A percentile compares a stretch with the other conserved stretches of the same genome.
phyloP scores from a whole-genome alignment of 1,284 basidiomycete genomes.

The Takashimella koratensis region DNA sequence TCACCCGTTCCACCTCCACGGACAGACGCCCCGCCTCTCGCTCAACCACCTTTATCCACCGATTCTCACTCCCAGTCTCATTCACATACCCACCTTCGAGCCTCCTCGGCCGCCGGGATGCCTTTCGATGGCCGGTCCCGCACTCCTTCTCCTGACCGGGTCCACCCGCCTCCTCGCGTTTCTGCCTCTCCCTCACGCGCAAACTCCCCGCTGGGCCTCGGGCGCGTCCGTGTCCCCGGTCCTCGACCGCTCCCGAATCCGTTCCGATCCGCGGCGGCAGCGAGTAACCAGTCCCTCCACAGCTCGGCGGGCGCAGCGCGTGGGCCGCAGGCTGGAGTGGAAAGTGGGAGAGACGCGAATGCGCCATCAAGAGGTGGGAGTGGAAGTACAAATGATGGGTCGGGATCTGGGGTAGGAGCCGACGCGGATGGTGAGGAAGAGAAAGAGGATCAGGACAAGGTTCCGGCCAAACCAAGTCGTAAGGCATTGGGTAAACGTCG shows the following conservation, averaged over 20 bases:
- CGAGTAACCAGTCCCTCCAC: constrained; percentile 7
- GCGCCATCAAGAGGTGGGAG: constrained; percentile 22
- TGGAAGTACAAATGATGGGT: constrained; percentile 14
- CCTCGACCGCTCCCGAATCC: constrained; percentile 40
- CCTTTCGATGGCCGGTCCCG: constrained; percentile 19
- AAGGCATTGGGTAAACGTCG: constrained; percentile 48
- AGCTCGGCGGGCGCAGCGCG: not conserved
- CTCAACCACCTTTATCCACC: not conserved
- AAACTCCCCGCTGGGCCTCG: constrained; percentile 28
- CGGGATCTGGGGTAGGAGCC: too few species aligned
- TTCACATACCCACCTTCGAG: constrained; percentile 1
- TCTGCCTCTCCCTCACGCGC: constrained; percentile 19
- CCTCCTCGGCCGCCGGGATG: constrained; percentile 4
- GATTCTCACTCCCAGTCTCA: not conserved
- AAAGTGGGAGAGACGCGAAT: not conserved
- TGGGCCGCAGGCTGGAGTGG: not conserved
- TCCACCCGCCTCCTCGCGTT: constrained; percentile 12
- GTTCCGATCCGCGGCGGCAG: constrained; percentile 18
- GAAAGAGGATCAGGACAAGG: constrained; percentile 17
- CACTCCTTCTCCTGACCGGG: constrained; percentile 31
- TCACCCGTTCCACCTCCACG: constrained; percentile 23
- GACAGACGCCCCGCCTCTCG: not conserved
- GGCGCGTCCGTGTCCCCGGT: constrained; percentile 14
- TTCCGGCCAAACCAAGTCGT: constrained; percentile 35
- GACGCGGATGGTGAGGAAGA: not conserved